These are phyloP conservation scores for Plasmopara halstedii DNA, from an alignment of 352 stramenopile species.

Conservation along the genomic window DNA sequence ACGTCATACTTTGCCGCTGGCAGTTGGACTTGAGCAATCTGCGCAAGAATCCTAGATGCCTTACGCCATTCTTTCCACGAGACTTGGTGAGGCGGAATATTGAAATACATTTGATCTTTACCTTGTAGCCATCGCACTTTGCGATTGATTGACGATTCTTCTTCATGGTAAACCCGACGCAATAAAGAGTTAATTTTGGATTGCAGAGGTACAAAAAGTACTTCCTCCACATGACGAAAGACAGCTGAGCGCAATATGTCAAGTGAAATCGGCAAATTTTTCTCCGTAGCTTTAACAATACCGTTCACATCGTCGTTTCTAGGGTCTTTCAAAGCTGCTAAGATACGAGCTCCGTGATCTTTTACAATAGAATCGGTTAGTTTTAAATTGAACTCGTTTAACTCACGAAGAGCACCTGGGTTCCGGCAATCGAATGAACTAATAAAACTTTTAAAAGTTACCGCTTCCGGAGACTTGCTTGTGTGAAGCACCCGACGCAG, in stretches of 20 bases:
- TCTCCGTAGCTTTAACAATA: constrained; percentile 6
- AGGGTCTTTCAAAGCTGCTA: constrained; percentile 41
- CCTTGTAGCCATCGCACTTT: constrained; percentile 85
- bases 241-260: constrained; percentile 50
- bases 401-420: constrained; percentile 33
- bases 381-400: constrained; percentile 54
- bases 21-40: constrained; percentile 40
- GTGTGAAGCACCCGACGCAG: constrained; percentile 69
- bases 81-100: constrained; percentile 74
- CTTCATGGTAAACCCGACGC: constrained; percentile 57
- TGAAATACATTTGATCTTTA: constrained; percentile 88
- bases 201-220: constrained; percentile 62
- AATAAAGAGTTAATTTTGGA: constrained; percentile 50
- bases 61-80: constrained; percentile 83
- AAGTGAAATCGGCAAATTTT: constrained; percentile 36
- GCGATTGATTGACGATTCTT: constrained; percentile 71
- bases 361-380: constrained; percentile 60
- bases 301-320: constrained; percentile 18
- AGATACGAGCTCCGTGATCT: constrained; percentile 56
- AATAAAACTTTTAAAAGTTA: constrained; percentile 63
- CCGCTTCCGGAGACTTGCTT: constrained; percentile 62
- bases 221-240: constrained; percentile 76
- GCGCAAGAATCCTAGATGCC: constrained; percentile 58
- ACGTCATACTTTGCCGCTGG: constrained; percentile 78
- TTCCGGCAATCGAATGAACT: constrained; percentile 45